These are phyloP conservation scores for Monilinia vaccinii-corymbosi DNA, from an alignment of 2,329 filamentous ascomycete species.

Conservation along the genomic window DNA sequence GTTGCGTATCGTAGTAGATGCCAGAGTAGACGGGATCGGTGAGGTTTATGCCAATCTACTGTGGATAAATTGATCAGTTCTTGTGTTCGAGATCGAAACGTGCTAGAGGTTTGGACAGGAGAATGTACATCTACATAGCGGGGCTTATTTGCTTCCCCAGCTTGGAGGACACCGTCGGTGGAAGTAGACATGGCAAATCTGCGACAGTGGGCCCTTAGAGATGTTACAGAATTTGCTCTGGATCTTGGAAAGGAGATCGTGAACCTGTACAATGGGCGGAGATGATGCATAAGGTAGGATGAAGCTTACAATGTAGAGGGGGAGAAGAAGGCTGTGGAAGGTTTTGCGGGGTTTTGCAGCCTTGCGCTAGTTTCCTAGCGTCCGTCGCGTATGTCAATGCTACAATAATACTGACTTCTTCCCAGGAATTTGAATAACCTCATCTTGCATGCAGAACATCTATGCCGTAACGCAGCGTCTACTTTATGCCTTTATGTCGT, in stretches of 20 bases:
- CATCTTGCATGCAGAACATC: background rate
- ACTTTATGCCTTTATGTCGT: background rate
- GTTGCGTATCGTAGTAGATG: constrained; percentile 68
- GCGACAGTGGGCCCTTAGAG: background rate
- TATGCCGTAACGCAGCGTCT: background rate
- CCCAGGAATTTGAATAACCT: background rate
- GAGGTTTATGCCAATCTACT: constrained; percentile 85
- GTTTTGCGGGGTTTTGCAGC: background rate
- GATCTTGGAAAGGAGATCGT: background rate
- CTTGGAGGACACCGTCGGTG: background rate
- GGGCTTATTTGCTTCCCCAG: background rate
- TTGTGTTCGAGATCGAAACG: background rate
- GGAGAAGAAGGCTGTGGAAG: background rate
- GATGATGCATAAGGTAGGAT: background rate
- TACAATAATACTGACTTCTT: background rate
- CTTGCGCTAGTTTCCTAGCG: background rate
- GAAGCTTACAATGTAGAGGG: background rate
- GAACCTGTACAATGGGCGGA: background rate
- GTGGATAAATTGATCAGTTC: constrained; percentile 7
- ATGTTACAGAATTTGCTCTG: background rate
- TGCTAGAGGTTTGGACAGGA: background rate
- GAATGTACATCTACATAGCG: constrained; percentile 12
- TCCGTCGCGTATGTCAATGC: background rate
- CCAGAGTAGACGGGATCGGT: constrained; percentile 87
- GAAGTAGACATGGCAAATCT: constrained; percentile 1